Percentiles rank a stretch among this genome's conserved stretches.
These are phyloP conservation scores for Boletus bicolor DNA, from an alignment of 768 basidiomycete genomes.

Conservation along the genomic window DNA sequence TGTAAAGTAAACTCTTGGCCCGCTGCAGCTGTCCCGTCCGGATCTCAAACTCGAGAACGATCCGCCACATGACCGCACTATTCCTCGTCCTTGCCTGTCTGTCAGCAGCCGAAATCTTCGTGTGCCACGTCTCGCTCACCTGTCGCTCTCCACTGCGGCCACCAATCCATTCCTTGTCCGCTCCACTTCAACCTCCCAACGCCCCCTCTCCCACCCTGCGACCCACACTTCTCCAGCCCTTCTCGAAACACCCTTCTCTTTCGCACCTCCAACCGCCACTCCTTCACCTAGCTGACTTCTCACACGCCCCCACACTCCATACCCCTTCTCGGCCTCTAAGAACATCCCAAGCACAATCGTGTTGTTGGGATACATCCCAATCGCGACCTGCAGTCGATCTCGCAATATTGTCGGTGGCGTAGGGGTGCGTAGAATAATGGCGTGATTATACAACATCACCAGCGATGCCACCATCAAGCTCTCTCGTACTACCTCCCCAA, in stretches of 20 bases:
- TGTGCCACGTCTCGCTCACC: constrained; percentile 41
- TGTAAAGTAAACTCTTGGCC: constrained; percentile 72
- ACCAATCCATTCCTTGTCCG: constrained; percentile 62
- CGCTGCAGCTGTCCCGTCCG: constrained; percentile 51
- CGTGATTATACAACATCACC: constrained; percentile 59
- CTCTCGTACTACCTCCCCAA: constrained; percentile 35
- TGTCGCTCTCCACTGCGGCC: constrained; percentile 60
- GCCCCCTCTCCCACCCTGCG: constrained; percentile 71
- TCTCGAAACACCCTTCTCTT: constrained; percentile 55
- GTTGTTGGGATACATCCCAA: constrained; percentile 63
- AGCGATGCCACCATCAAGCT: constrained; percentile 55
- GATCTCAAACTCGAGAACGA: constrained; percentile 78
- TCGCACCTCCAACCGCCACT: constrained; percentile 30
- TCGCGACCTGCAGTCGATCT: constrained; percentile 50
- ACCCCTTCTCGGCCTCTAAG: constrained; percentile 71
- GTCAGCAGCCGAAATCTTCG: constrained; percentile 2
- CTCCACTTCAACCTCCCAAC: constrained; percentile 70
- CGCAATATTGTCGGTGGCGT: constrained; percentile 57
- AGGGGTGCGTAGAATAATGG: constrained; percentile 51
- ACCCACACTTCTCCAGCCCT: constrained; percentile 73
- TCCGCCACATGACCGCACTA: constrained; percentile 67
- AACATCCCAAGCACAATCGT: constrained; percentile 71
- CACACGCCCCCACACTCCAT: constrained; percentile 76
- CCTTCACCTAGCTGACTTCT: constrained; percentile 51
- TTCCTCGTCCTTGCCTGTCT: constrained; percentile 50